These are phyloP conservation scores for Thraustochytrium sp. DNA, from an alignment of 352 stramenopile species.

Conservation along the genomic window DNA sequence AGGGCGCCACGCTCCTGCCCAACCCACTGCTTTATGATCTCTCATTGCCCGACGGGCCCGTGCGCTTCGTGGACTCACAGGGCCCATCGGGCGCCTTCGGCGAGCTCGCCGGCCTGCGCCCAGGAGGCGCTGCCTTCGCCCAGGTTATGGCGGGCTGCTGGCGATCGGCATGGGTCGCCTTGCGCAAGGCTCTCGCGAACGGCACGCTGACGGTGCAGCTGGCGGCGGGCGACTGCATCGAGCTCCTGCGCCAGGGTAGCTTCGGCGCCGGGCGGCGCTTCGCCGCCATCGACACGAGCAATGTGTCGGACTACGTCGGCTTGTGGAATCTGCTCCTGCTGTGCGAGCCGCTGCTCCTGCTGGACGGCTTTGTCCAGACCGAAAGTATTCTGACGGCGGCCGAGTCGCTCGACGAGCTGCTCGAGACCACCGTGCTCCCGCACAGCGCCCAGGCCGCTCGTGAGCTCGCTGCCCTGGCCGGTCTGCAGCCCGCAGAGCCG, in stretches of 20 bases:
- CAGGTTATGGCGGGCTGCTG: background rate
- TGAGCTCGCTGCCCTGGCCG: background rate
- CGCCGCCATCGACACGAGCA: conserved; percentile 35
- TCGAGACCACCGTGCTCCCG: background rate
- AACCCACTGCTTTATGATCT: conserved; percentile 22
- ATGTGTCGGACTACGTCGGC: conserved; percentile 23
- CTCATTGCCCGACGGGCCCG: no score
- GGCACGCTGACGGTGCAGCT: background rate
- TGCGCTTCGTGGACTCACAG: background rate
- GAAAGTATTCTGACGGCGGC: background rate
- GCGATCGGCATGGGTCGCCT: background rate
- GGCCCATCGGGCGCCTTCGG: background rate
- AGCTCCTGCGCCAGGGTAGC: background rate
- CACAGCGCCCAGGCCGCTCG: background rate
- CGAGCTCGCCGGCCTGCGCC: background rate
- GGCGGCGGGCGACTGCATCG: conserved; percentile 9
- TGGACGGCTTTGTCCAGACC: conserved; percentile 14
- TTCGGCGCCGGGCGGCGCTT: background rate
- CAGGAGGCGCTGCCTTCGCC: background rate
- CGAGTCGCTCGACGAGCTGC: background rate
- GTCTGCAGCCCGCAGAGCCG: background rate
- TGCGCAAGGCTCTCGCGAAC: background rate
- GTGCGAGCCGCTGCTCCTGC: background rate
- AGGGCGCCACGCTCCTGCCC: background rate
- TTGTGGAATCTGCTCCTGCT: conserved; percentile 33